Evolutionary conservation across 2,329 filamentous ascomycete species (phyloP).

Genomic region (Penicillium frequentans): DNA sequence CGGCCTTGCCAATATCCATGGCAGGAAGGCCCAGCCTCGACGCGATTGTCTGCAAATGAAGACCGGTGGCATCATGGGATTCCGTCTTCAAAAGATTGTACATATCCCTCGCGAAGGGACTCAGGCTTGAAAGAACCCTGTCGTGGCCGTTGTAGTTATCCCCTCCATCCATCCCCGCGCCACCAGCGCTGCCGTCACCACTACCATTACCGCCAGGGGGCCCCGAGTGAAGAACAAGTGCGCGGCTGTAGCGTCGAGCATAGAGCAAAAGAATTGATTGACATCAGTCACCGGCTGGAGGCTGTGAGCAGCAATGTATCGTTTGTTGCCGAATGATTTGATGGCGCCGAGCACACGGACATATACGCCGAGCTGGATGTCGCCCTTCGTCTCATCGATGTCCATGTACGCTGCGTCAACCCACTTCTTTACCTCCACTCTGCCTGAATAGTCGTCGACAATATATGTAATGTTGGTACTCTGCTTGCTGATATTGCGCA

Average conservation of each 20-base stretch:
- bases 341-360: slow-evolving; percentile 83
- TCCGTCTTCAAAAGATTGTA: slow-evolving; percentile 67
- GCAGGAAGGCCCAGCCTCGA: slow-evolving; percentile 63
- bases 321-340: slow-evolving; percentile 80
- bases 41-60: slow-evolving; percentile 78
- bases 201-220: slow-evolving; percentile 47
- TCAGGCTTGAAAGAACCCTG: slow-evolving; percentile 50
- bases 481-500: slow-evolving; percentile 82
- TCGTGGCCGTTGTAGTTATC: slow-evolving; percentile 30
- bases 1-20: slow-evolving; percentile 71
- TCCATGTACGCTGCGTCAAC: slow-evolving; percentile 49
- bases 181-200: slow-evolving; percentile 40
- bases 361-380: slow-evolving; percentile 72
- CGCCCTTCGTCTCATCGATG: slow-evolving; percentile 46
- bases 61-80: slow-evolving; percentile 74
- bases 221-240: slow-evolving; percentile 82
- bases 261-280: slow-evolving; percentile 91
- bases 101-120: slow-evolving; percentile 64
- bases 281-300: slow-evolving; percentile 78
- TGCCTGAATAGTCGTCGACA: slow-evolving; percentile 91
- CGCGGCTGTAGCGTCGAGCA: slow-evolving; percentile 85
- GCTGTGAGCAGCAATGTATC: slow-evolving; percentile 75
- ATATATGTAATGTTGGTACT: slow-evolving; percentile 89
- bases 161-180: slow-evolving; percentile 35
- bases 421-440: slow-evolving; percentile 69